phyloP scores from a whole-genome alignment of 192 early-diverging fungal genomes.

The Pilobolus umbonatus region DNA sequence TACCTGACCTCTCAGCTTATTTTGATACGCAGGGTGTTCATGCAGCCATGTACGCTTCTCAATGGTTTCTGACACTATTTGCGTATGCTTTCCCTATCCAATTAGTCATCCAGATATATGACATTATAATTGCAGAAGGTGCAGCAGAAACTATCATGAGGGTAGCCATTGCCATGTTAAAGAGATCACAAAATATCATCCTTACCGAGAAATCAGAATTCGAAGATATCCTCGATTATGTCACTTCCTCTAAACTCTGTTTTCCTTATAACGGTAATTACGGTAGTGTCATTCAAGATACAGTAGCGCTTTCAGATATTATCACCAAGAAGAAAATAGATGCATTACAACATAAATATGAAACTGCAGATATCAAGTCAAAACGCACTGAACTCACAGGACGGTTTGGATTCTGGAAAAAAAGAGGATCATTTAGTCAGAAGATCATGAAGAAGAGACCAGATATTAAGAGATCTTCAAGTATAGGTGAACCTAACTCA shows the following conservation, averaged over 20 bases:
- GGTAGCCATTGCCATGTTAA: slow-evolving; percentile 66
- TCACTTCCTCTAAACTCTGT: slow-evolving; percentile 64
- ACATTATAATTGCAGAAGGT: slow-evolving; percentile 88
- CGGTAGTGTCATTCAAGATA: slow-evolving; percentile 70
- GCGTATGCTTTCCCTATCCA: slow-evolving; percentile 93
- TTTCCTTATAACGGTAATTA: slow-evolving; percentile 63
- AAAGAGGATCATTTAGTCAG: not conserved
- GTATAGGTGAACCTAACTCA: not conserved
- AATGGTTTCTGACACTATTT: slow-evolving; percentile 95
- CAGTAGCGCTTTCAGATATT: slow-evolving; percentile 58
- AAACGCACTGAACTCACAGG: slow-evolving; percentile 43
- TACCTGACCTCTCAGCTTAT: slow-evolving; percentile 73
- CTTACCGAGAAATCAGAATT: slow-evolving; percentile 61
- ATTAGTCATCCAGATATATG: slow-evolving; percentile 85
- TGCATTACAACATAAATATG: slow-evolving; percentile 55
- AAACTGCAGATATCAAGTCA: slow-evolving; percentile 71
- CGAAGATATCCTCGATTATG: slow-evolving; percentile 77
- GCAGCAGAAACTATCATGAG: slow-evolving; percentile 69
- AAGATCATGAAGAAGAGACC: slow-evolving; percentile 1
- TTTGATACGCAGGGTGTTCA: slow-evolving; percentile 68
- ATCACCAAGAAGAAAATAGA: slow-evolving; percentile 72
- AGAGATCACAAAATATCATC: slow-evolving; percentile 61
- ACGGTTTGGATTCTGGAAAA: slow-evolving; percentile 43
- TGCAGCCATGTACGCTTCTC: slow-evolving; percentile 85
- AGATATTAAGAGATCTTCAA: slow-evolving; percentile 6